Evolutionary conservation across 2,329 filamentous ascomycete species (phyloP), one percentile per base, ranked within the genome.

Genomic region (Annulohypoxylon truncatum): DNA sequence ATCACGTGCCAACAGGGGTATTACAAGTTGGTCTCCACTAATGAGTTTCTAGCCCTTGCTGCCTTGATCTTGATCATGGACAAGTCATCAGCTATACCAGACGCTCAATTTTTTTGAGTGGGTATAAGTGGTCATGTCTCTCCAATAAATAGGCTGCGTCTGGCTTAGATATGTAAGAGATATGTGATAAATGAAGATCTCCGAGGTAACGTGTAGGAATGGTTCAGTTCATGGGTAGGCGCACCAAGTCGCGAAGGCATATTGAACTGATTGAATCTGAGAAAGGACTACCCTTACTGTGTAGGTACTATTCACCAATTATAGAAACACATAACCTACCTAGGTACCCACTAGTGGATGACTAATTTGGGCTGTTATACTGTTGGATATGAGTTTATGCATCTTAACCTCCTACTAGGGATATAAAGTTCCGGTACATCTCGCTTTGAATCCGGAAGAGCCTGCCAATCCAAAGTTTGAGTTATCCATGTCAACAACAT

Each of bases 1-100:
- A 60, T 74, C 71, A 73, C 71, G 73, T 75, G 72, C 53, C n/a
- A 26, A 20, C 63, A 64, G 61, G 64, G 60, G 64, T 50, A 15
- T 10, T 58, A 10, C 8, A 31, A 15, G 10, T 24, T 10, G 20
- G 42, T 26, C 26, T 26, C 20, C 22, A 46, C 22, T 46, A 46
- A 6, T 2, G 12, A 44, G 22, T 42, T 18, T 42, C 18, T 26
- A 26, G 24, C 44, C 26, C 24, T 26, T 8, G 10, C n/a, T 15
- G 38, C 38, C 38, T 42, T 42, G 38, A 42, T 22, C 38, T 20
- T 46, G 42, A 46, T 26, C 20, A 15, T 8, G 44, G 13, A 48
- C 44, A 28, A n/a, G 42, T 46, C 20, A 26, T 44, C 13, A 44
- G 40, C 20, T 47, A 33, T 38, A 22, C 15, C 50, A 18, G 29